phyloP scores from a whole-genome alignment of 768 basidiomycete genomes.

The Mycena albidolilacea region DNA sequence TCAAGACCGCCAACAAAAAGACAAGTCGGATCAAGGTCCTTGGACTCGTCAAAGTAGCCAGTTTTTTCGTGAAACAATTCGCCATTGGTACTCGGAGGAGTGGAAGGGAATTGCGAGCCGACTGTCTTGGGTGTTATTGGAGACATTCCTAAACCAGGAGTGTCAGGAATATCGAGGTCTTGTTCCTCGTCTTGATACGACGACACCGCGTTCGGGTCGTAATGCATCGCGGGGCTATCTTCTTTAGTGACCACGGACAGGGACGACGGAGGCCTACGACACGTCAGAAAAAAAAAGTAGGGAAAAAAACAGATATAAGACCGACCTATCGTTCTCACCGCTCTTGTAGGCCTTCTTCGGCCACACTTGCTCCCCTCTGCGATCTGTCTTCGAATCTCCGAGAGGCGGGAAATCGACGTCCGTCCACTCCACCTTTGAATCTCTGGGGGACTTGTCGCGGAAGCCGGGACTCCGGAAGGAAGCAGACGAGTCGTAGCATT shows the following conservation, averaged over 20 bases:
- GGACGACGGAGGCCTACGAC: constrained; percentile 23
- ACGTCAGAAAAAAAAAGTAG: constrained; percentile 21
- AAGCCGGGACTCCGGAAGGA: constrained; percentile 31
- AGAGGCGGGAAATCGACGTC: constrained; percentile 57
- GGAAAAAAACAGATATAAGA: constrained; percentile 3
- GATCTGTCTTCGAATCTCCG: constrained; percentile 45
- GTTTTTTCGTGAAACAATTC: constrained; percentile 47
- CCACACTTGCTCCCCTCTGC: constrained; percentile 47
- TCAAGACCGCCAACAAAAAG: constrained; percentile 86
- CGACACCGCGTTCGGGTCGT: constrained; percentile 28
- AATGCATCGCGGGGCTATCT: constrained; percentile 20
- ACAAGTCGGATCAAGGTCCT: constrained; percentile 74
- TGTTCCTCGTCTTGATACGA: constrained; percentile 42
- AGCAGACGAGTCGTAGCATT: constrained; percentile 33
- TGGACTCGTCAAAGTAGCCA: constrained; percentile 47
- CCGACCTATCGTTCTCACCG: constrained; percentile 37
- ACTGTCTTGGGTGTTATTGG: constrained; percentile 68
- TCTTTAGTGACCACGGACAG: constrained; percentile 34
- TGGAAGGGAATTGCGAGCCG: constrained; percentile 63
- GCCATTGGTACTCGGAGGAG: constrained; percentile 60
- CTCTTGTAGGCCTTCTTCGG: constrained; percentile 33
- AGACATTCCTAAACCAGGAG: constrained; percentile 62
- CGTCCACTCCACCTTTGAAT: constrained; percentile 47
- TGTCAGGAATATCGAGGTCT: constrained; percentile 59
- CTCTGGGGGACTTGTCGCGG: constrained; percentile 11